phyloP scores from a whole-genome alignment of 768 basidiomycete species.

The Pisolithus tinctorius region DNA sequence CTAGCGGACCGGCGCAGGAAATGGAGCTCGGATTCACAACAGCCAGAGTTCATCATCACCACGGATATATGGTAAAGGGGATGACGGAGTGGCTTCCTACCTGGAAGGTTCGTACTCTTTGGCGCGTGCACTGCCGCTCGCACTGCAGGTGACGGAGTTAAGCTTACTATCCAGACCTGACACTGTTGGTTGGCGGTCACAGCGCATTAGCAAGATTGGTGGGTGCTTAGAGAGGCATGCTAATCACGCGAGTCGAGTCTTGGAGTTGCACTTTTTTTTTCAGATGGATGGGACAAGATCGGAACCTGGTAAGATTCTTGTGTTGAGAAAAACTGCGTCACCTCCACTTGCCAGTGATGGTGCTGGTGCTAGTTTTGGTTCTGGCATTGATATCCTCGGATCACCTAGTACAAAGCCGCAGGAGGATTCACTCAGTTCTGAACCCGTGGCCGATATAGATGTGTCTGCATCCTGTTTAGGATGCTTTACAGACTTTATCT shows the following conservation, averaged over 20 bases:
- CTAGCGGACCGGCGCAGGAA: not conserved
- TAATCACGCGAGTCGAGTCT: no score
- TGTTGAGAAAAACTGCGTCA: slow-evolving; percentile 10
- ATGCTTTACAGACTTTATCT: no score
- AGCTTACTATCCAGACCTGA: no score
- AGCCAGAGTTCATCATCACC: slow-evolving; percentile 13
- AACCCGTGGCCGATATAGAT: not conserved
- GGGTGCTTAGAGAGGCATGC: no score
- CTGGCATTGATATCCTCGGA: slow-evolving; percentile 16
- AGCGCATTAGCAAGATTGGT: no score
- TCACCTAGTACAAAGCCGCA: slow-evolving; percentile 26
- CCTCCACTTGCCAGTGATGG: not conserved
- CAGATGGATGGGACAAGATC: no score
- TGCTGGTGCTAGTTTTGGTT: not conserved
- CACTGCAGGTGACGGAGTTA: no score
- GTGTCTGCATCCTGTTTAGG: no score
- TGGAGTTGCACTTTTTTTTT: no score
- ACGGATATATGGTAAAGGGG: slow-evolving; percentile 30
- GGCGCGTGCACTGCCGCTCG: not conserved
- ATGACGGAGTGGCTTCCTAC: slow-evolving; percentile 27
- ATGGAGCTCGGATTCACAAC: no score
- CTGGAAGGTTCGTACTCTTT: slow-evolving; percentile 21
- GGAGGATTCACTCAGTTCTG: slow-evolving; percentile 55
- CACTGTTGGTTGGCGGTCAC: no score
- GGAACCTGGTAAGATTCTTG: no score